Conservation (phyloP, 345 rosid genomes). For the Mallotus nudiflorus region DNA sequence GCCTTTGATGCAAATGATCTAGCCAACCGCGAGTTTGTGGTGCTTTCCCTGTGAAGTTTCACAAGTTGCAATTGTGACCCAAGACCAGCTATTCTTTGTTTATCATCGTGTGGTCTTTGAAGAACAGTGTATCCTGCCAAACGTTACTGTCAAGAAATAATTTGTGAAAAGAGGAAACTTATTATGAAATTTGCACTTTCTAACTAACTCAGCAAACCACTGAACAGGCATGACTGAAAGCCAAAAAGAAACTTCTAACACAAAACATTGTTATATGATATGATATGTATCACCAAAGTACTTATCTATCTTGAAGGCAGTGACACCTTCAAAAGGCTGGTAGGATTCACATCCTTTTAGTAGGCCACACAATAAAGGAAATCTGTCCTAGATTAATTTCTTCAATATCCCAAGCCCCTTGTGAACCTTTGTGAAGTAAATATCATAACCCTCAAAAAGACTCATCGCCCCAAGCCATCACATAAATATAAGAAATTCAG, state of each 20-base stretch:
- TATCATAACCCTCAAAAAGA: background rate
- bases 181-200: background rate
- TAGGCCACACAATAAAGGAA: background rate
- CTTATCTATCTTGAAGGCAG: background rate
- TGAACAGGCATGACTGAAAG: background rate
- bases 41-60: slow-evolving; percentile 26
- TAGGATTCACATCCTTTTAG: background rate
- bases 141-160: slow-evolving; percentile 15
- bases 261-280: background rate
- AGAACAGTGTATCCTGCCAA: slow-evolving; percentile 45
- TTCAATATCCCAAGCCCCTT: background rate
- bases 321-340: background rate
- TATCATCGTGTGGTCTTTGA: slow-evolving; percentile 19
- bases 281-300: background rate
- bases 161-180: slow-evolving; percentile 10
- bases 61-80: slow-evolving; percentile 24
- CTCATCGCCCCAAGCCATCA: background rate
- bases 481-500: background rate
- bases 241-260: background rate
- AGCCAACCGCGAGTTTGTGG: slow-evolving; percentile 32
- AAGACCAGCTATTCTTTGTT: slow-evolving; percentile 25
- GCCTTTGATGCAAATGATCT: slow-evolving; percentile 72
- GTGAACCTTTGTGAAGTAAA: background rate
- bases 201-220: background rate
- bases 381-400: background rate